Evolutionary conservation across 768 basidiomycete genomes (phyloP).

Genomic region (Russula dissimulans): DNA sequence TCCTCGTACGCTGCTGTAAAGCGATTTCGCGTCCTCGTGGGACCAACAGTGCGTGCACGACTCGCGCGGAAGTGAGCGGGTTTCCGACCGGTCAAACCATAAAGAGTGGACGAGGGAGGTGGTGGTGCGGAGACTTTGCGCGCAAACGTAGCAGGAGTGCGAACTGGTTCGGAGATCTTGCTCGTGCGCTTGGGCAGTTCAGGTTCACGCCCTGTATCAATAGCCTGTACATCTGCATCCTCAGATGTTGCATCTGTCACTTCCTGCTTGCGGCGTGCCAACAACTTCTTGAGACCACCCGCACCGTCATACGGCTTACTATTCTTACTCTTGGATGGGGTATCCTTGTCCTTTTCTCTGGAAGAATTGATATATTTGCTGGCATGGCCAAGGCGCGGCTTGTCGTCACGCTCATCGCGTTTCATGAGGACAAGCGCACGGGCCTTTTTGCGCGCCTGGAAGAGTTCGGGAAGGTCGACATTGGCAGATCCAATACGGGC

Average conservation of each 20-base stretch:
- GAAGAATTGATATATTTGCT: constrained; percentile 23
- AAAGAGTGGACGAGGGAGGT: background rate
- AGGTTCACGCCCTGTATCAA: constrained; percentile 24
- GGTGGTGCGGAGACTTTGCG: constrained; percentile 23
- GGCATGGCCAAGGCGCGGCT: constrained; percentile 38
- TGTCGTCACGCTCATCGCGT: constrained; percentile 40
- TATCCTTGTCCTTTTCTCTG: constrained; percentile 20
- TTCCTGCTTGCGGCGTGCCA: constrained; percentile 54
- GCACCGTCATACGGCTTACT: constrained; percentile 69
- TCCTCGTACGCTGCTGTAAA: constrained; percentile 61
- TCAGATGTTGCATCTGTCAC: constrained; percentile 38
- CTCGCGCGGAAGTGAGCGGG: background rate
- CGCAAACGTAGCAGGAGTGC: constrained; percentile 24
- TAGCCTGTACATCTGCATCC: constrained; percentile 27
- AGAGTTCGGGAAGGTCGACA: constrained; percentile 46
- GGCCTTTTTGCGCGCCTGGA: constrained; percentile 39
- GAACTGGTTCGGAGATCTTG: constrained; percentile 22
- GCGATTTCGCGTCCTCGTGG: constrained; percentile 39
- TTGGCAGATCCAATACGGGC: constrained; percentile 36
- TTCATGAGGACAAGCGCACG: constrained; percentile 49
- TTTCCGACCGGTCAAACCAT: constrained; percentile 5
- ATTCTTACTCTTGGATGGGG: constrained; percentile 30
- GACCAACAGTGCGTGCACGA: constrained; percentile 26
- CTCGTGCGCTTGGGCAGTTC: constrained; percentile 14
- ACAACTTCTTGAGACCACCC: constrained; percentile 69